A percentile compares a stretch with the other conserved stretches of the same genome.
These are phyloP conservation scores for Holtermanniella nyarrowii DNA, from an alignment of 768 basidiomycete species.

Conservation along the genomic window DNA sequence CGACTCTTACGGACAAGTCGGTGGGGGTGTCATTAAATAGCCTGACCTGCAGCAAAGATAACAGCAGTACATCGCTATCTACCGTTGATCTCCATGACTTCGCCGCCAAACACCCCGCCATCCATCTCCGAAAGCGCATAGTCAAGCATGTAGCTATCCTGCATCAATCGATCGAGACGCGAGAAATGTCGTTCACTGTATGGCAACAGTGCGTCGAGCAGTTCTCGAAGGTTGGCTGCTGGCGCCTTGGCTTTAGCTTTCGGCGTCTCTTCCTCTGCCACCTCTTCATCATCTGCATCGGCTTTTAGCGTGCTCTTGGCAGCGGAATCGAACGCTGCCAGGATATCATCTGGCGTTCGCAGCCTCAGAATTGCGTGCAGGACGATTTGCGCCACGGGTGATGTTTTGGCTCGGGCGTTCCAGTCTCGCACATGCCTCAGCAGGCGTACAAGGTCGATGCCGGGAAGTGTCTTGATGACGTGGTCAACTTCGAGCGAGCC, in stretches of 20 bases:
- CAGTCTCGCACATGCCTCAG: constrained; percentile 75
- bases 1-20: no score
- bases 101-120: constrained; percentile 33
- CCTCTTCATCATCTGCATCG: constrained; percentile 10
- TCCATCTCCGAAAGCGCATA: constrained; percentile 46
- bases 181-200: constrained; percentile 89
- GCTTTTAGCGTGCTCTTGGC: constrained; percentile 5
- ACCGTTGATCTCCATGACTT: constrained; percentile 26
- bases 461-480: constrained; percentile 62
- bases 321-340: constrained; percentile 50
- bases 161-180: constrained; percentile 72
- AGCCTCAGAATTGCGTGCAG: constrained; percentile 71
- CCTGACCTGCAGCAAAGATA: no score
- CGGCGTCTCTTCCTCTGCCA: constrained; percentile 1
- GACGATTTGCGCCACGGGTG: constrained; percentile 70
- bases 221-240: constrained; percentile 44
- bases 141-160: constrained; percentile 93
- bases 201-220: constrained; percentile 76
- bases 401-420: constrained; percentile 90
- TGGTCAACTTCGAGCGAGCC: constrained; percentile 67
- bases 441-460: constrained; percentile 67
- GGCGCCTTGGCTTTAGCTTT: not conserved
- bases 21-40: no score
- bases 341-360: constrained; percentile 62
- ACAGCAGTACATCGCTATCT: not conserved